Evolutionary conservation across 371 early-diverging fungal genomes (phyloP).

Genomic region (Syncephalastrum contaminatum): DNA sequence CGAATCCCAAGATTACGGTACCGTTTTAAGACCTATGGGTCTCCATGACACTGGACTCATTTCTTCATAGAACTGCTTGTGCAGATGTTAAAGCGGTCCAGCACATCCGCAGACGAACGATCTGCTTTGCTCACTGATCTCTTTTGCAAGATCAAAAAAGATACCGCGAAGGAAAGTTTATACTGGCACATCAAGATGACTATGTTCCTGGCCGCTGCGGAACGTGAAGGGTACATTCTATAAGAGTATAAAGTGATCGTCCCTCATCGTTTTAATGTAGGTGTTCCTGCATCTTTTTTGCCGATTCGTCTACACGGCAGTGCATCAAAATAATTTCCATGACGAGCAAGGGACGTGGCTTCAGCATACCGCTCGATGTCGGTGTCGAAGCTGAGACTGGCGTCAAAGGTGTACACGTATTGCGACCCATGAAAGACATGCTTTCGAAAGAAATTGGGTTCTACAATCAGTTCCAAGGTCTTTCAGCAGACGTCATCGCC

Average conservation of each 20-base stretch:
- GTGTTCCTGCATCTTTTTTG: conserved; percentile 73
- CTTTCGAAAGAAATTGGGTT: conserved; percentile 79
- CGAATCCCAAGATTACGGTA: conserved; percentile 16
- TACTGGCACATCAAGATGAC: conserved; percentile 61
- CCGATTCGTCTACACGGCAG: conserved; percentile 78
- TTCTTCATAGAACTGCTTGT: conserved; percentile 26
- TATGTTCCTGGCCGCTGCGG: conserved; percentile 44
- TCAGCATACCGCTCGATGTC: conserved; percentile 77
- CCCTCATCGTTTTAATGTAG: conserved; percentile 10
- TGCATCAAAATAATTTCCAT: conserved; percentile 78
- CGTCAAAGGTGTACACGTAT: conserved; percentile 47
- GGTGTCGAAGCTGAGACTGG: conserved; percentile 51
- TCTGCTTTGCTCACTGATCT: conserved; percentile 23
- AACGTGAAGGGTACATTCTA: conserved; percentile 36
- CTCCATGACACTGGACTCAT: background rate
- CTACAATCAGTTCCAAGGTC: conserved; percentile 57
- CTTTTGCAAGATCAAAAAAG: conserved; percentile 41
- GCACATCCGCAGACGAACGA: conserved; percentile 11
- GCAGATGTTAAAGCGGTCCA: conserved; percentile 12
- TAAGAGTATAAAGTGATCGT: background rate
- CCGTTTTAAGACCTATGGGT: background rate
- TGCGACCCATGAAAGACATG: conserved; percentile 85
- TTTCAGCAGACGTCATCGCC: conserved; percentile 46
- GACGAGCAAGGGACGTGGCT: conserved; percentile 86
- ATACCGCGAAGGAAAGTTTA: conserved; percentile 59